These are phyloP conservation scores for Glycine tomentella DNA, from an alignment of 306 rosid genomes.

Conservation along the genomic window DNA sequence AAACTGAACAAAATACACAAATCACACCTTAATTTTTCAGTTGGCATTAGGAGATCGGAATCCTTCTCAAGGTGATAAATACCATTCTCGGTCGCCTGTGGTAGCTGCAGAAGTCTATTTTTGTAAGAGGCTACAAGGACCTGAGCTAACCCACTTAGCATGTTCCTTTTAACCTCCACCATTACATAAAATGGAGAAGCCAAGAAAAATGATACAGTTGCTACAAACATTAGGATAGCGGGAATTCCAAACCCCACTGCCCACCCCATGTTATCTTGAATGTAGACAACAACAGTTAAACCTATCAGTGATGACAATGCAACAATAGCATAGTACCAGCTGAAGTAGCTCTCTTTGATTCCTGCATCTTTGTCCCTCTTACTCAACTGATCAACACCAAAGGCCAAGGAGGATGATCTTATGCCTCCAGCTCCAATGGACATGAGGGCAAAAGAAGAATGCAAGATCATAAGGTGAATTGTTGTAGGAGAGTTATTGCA, in stretches of 20 bases:
- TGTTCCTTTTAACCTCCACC: constrained; percentile 39
- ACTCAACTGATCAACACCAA: constrained; percentile 47
- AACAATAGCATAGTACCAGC: constrained; percentile 38
- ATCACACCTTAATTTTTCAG: constrained; percentile 37
- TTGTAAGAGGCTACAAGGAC: constrained; percentile 49
- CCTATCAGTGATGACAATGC: constrained; percentile 33
- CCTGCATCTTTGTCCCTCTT: constrained; percentile 8
- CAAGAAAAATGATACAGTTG: constrained; percentile 39
- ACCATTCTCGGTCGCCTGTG: neutral
- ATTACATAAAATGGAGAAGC: constrained; percentile 47
- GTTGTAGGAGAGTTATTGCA: constrained; percentile 32
- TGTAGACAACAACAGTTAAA: constrained; percentile 42
- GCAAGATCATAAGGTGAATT: constrained; percentile 37
- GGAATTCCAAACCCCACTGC: constrained; percentile 48
- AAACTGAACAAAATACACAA: neutral
- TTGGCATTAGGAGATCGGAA: constrained; percentile 41
- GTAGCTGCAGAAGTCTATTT: constrained; percentile 42
- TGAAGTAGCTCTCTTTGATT: constrained; percentile 42
- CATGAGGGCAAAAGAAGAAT: constrained; percentile 51
- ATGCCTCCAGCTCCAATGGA: constrained; percentile 52
- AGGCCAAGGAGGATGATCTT: constrained; percentile 51
- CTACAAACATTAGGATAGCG: constrained; percentile 41
- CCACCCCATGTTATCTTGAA: constrained; percentile 51
- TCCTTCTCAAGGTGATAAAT: constrained; percentile 41
- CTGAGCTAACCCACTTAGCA: constrained; percentile 38